Conservation (phyloP, 148 eudicot genomes). For the Rhododendron vialii region DNA sequence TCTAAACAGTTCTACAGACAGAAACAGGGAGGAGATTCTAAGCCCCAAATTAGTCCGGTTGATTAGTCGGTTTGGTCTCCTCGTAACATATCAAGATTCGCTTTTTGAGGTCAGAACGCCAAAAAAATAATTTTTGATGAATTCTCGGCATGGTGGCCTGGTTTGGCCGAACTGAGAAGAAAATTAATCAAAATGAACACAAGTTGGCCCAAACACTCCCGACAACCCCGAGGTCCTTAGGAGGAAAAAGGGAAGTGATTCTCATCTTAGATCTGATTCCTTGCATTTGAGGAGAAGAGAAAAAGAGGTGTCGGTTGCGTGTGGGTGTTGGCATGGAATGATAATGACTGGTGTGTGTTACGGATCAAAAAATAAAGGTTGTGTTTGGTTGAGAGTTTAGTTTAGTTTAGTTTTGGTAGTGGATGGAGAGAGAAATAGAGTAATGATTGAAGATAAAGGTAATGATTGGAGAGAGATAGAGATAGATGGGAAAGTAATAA, state of each 20-base stretch:
- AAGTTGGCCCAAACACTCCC: accelerated
- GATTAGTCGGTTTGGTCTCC: background rate
- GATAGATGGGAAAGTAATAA: too few species aligned
- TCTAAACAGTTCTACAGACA: background rate
- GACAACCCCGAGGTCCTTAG: background rate
- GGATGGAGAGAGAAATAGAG: too few species aligned
- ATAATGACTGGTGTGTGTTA: background rate
- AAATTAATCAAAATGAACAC: too few species aligned
- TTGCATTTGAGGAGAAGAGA: background rate
- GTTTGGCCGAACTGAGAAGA: accelerated
- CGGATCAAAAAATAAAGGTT: too few species aligned
- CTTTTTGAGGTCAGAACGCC: too few species aligned
- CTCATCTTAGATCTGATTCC: background rate
- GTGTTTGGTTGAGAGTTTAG: too few species aligned
- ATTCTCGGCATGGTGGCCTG: background rate
- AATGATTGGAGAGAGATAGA: too few species aligned
- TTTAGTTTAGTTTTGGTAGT: too few species aligned
- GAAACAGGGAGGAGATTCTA: background rate
- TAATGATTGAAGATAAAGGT: too few species aligned
- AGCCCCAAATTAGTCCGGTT: background rate
- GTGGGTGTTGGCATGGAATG: background rate
- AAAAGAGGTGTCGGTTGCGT: background rate
- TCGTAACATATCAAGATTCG: too few species aligned
- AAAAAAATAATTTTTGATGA: too few species aligned
- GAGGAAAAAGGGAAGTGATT: background rate